phyloP scores from a whole-genome alignment of 192 early-diverging fungal species.

The Coemansia sp. region DNA sequence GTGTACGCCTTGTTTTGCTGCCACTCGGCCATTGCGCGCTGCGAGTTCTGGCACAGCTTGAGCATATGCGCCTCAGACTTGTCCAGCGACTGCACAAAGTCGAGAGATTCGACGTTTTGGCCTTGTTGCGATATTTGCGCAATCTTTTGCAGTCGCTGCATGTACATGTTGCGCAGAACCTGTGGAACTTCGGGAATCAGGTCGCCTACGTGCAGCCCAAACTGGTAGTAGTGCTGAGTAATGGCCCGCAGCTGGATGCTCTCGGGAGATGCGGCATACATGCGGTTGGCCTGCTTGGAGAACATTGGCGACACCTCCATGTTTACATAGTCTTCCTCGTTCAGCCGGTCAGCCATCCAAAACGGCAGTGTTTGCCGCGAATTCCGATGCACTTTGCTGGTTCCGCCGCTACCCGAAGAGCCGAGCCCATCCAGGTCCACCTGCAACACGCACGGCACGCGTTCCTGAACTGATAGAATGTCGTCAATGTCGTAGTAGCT shows the following conservation, averaged over 20 bases:
- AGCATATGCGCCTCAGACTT: slow-evolving; percentile 37
- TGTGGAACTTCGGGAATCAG: slow-evolving; percentile 49
- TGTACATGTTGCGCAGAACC: slow-evolving; percentile 52
- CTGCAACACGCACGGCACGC: slow-evolving; percentile 51
- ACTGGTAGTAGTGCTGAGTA: slow-evolving; percentile 52
- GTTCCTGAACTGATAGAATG: slow-evolving; percentile 50
- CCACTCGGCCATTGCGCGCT: slow-evolving; percentile 39
- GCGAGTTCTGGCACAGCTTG: slow-evolving; percentile 39
- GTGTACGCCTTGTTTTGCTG: slow-evolving; percentile 42
- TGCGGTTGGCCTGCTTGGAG: slow-evolving; percentile 51
- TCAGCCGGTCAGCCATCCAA: slow-evolving; percentile 56
- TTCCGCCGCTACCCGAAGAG: slow-evolving; percentile 38
- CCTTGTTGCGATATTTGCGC: slow-evolving; percentile 51
- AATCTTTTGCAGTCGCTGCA: slow-evolving; percentile 42
- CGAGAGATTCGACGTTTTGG: slow-evolving; percentile 40
- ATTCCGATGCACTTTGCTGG: slow-evolving; percentile 53
- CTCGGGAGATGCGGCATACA: slow-evolving; percentile 54
- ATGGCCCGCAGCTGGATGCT: slow-evolving; percentile 50
- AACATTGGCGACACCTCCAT: slow-evolving; percentile 52
- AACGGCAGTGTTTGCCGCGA: slow-evolving; percentile 52
- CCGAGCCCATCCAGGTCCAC: slow-evolving; percentile 55
- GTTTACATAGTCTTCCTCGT: slow-evolving; percentile 51
- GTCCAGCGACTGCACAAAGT: slow-evolving; percentile 53
- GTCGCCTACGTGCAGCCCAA: slow-evolving; percentile 50
- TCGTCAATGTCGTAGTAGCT: slow-evolving; percentile 56